phyloP scores from a whole-genome alignment of 352 stramenopile species.

The Phytophthora pisi region DNA sequence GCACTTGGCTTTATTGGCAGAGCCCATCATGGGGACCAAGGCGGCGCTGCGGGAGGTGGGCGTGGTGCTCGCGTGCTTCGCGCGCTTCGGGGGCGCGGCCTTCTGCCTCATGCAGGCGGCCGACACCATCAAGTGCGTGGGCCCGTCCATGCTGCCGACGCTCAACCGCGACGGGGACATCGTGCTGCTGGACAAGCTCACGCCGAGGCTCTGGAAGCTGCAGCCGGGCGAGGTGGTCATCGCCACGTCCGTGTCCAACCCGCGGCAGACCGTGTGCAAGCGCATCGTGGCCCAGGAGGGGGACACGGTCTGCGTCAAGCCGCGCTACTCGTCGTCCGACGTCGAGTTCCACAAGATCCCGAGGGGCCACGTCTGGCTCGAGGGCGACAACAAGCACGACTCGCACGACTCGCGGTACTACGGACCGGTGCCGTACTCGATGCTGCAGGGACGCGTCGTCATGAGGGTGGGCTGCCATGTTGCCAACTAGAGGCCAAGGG shows the following conservation, averaged over 20 bases:
- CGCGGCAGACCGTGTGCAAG: constrained; percentile 89
- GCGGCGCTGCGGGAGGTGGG: constrained; percentile 41
- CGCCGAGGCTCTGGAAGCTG: constrained; percentile 66
- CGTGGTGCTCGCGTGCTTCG: constrained; percentile 66
- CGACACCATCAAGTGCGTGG: constrained; percentile 89
- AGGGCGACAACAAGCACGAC: constrained; percentile 97
- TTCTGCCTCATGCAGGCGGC: constrained; percentile 74
- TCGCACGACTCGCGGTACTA: constrained; percentile 96
- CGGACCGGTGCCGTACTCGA: constrained; percentile 91
- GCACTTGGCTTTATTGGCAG: background rate
- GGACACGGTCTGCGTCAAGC: constrained; percentile 78
- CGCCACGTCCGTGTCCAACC: constrained; percentile 86
- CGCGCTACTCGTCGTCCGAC: constrained; percentile 71
- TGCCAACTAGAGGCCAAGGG: background rate
- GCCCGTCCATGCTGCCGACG: constrained; percentile 91
- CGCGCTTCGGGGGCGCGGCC: constrained; percentile 72
- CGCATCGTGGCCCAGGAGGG: constrained; percentile 86
- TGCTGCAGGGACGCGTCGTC: constrained; percentile 91
- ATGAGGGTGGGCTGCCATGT: constrained; percentile 72
- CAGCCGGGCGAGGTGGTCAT: constrained; percentile 89
- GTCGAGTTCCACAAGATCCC: constrained; percentile 88
- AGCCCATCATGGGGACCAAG: background rate
- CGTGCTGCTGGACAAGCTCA: constrained; percentile 90
- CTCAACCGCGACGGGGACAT: constrained; percentile 91
- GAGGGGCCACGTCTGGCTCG: constrained; percentile 95